Conservation (phyloP, 495 filamentous ascomycete genomes). For the Neurospora discreta region DNA sequence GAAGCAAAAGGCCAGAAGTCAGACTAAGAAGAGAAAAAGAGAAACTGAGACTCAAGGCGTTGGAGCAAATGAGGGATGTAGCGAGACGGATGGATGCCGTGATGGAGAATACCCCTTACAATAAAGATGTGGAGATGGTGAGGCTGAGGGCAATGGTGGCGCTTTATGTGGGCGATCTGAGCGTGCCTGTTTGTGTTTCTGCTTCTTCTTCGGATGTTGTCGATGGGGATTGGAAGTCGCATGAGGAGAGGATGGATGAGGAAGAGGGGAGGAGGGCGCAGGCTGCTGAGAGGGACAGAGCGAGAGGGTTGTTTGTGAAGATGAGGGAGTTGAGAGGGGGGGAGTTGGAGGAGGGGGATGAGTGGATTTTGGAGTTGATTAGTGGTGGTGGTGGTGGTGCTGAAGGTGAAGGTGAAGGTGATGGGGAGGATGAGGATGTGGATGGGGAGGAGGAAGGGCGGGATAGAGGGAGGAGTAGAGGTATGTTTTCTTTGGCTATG, state of each 20-base stretch:
- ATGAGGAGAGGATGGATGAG: constrained; percentile 12
- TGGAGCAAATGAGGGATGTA: constrained; percentile 34
- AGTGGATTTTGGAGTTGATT: constrained; percentile 16
- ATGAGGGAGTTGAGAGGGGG: constrained; percentile 16
- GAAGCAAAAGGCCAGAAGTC: neutral
- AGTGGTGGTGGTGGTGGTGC: constrained; percentile 8
- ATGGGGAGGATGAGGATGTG: constrained; percentile 18
- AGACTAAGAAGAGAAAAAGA: constrained; percentile 11
- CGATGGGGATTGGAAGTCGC: too few relatives aligned
- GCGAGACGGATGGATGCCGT: constrained; percentile 52
- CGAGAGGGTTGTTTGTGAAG: constrained; percentile 17
- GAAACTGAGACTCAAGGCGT: constrained; percentile 15
- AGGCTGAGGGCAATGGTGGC: constrained; percentile 55
- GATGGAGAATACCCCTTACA: constrained; percentile 53
- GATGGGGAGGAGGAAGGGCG: constrained; percentile 7
- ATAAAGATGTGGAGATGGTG: constrained; percentile 44
- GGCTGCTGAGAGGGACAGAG: constrained; percentile 15
- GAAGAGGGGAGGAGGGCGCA: constrained; percentile 13
- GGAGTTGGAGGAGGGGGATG: constrained; percentile 18
- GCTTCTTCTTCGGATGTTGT: too few relatives aligned
- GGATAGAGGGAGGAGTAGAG: constrained; percentile 3
- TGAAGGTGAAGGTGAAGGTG: neutral
- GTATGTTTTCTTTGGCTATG: constrained; percentile 14
- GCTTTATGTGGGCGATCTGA: constrained; percentile 56
- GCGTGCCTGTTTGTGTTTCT: constrained; percentile 11